These are phyloP conservation scores for Saccharomyces uvarum DNA, from an alignment of 1,139 yeast species.

Conservation along the genomic window DNA sequence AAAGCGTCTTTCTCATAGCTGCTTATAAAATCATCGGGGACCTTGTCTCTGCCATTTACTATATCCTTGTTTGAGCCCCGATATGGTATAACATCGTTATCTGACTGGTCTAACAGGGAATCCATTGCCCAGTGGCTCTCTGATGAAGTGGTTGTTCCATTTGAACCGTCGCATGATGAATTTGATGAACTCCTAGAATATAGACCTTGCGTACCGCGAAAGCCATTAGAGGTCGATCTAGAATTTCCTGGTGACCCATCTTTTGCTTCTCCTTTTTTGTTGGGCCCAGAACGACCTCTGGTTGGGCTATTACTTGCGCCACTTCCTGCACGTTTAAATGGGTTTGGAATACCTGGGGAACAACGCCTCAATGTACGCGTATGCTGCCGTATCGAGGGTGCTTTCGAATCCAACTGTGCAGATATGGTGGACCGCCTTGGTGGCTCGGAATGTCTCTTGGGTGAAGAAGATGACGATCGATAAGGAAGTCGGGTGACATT, in stretches of 20 bases:
- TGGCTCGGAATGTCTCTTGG: not conserved
- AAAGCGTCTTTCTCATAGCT: not conserved
- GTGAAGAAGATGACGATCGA: not conserved
- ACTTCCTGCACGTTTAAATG: not conserved
- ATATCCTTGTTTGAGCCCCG: not conserved
- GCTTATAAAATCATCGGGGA: not conserved
- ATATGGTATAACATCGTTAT: not conserved
- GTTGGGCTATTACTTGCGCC: not conserved
- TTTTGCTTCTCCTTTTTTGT: not conserved
- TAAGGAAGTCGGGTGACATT: not conserved
- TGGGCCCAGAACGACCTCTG: not conserved
- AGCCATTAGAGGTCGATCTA: not conserved
- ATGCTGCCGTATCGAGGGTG: not conserved
- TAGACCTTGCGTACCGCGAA: not conserved
- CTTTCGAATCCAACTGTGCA: not conserved
- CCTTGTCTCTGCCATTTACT: not conserved
- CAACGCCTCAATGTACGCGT: not conserved
- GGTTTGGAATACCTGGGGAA: not conserved
- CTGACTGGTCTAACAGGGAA: not conserved
- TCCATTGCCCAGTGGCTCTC: not conserved
- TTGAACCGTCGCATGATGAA: not conserved
- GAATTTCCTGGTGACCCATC: not conserved
- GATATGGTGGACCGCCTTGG: not conserved
- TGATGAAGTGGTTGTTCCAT: not conserved
- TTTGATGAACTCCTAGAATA: not conserved